Conservation (phyloP, 768 basidiomycete species). For the Cystofilobasidium ferigula region DNA sequence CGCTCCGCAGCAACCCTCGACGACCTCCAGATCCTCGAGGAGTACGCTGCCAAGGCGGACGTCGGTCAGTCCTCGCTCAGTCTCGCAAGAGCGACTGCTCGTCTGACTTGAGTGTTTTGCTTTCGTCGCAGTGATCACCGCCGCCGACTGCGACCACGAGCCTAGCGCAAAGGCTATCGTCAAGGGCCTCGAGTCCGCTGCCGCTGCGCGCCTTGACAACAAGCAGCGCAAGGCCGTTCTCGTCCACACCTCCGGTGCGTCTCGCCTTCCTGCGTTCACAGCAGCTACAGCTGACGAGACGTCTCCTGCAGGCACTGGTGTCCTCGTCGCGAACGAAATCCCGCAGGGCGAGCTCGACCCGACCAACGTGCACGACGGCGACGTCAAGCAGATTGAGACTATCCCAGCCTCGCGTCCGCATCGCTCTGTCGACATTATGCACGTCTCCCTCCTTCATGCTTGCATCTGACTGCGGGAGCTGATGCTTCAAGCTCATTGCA, state of each 20-base stretch:
- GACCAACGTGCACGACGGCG: conserved; percentile 4
- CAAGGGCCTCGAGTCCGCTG: conserved; percentile 9
- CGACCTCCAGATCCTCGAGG: conserved; percentile 7
- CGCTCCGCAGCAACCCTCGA: conserved; percentile 10
- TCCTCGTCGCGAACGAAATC: conserved; percentile 1
- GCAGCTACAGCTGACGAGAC: no score
- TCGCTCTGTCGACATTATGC: conserved; percentile 17
- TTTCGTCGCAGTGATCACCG: conserved; percentile 4
- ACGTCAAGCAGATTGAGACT: conserved; percentile 2
- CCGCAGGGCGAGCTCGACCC: conserved; percentile 15
- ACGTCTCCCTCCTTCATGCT: not conserved
- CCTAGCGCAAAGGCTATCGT: conserved; percentile 3
- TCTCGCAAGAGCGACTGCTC: not conserved
- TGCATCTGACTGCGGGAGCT: not conserved
- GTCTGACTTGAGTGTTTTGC: not conserved
- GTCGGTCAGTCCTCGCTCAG: conserved; percentile 1
- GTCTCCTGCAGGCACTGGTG: conserved; percentile 14
- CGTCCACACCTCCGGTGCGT: conserved; percentile 12
- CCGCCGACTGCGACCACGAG: conserved; percentile 21
- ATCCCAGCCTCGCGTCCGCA: conserved; percentile 11
- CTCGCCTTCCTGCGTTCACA: no score
- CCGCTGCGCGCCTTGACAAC: not conserved
- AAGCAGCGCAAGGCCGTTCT: conserved; percentile 20
- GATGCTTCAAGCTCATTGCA: not conserved
- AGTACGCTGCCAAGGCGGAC: conserved; percentile 10